A percentile compares a stretch with the other conserved stretches of the same genome.
phyloP scores from a whole-genome alignment of 2,329 filamentous ascomycete species.

The Fusarium buxicola region DNA sequence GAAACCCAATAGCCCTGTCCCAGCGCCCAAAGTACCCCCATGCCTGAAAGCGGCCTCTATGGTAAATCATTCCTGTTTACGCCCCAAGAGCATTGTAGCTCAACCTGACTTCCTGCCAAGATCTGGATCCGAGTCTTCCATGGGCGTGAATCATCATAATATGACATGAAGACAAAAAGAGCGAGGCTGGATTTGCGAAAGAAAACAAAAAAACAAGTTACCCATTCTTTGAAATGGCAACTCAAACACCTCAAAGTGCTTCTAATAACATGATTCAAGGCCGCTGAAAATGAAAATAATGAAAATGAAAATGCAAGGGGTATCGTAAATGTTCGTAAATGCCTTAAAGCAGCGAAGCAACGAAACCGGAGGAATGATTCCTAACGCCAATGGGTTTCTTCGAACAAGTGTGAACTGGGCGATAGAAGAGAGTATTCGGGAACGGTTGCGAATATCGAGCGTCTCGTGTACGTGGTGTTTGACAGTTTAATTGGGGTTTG shows the following conservation, averaged over 20 bases:
- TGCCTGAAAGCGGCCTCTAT: conserved; percentile 32
- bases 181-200: neutral
- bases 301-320: conserved; percentile 22
- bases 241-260: conserved; percentile 40
- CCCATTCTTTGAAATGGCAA: conserved; percentile 15
- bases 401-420: neutral
- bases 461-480: neutral
- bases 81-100: conserved; percentile 16
- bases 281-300: neutral
- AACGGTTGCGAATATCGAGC: neutral
- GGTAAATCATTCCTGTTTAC: conserved; percentile 12
- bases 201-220: conserved; percentile 6
- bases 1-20: conserved; percentile 12
- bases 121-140: conserved; percentile 23
- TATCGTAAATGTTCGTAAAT: conserved; percentile 39
- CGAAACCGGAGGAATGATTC: conserved; percentile 5
- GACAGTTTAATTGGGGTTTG: neutral
- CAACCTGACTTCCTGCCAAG: conserved; percentile 21
- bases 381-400: neutral
- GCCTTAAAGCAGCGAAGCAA: conserved; percentile 31
- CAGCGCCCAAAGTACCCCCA: conserved; percentile 13
- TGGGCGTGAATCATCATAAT: conserved; percentile 28
- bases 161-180: conserved; percentile 17
- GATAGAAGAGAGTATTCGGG: neutral
- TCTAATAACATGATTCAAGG: conserved; percentile 2